Conservation (phyloP, 2,329 filamentous ascomycete species). For the Epichloe scottii region DNA sequence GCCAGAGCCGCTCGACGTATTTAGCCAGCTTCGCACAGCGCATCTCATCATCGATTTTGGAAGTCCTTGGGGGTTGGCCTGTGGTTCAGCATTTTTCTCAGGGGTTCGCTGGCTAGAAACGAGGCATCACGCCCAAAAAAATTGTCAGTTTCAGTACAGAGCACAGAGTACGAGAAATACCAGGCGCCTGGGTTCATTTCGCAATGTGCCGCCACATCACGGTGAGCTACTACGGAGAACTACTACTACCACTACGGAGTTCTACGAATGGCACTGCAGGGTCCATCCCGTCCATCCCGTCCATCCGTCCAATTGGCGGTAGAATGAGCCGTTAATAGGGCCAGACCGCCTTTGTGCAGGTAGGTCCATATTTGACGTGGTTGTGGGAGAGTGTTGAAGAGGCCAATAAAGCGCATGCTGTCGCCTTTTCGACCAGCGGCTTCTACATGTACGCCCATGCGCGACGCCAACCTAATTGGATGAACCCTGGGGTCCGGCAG, state of each 20-base stretch:
- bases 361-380: neutral
- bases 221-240: neutral
- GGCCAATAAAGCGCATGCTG: neutral
- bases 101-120: neutral
- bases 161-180: neutral
- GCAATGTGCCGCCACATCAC: conserved; percentile 2
- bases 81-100: neutral
- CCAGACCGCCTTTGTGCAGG: neutral
- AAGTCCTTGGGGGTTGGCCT: too few species aligned
- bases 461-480: neutral
- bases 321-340: neutral
- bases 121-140: neutral
- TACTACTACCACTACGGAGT: neutral
- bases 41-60: too few species aligned
- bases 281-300: neutral
- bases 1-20: too few species aligned
- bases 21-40: too few species aligned
- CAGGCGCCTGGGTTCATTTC: neutral
- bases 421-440: too few species aligned
- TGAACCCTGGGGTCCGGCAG: neutral
- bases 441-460: neutral
- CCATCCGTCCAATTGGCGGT: neutral
- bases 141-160: neutral
- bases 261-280: neutral
- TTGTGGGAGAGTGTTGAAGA: neutral